A percentile compares a stretch with the other conserved stretches of the same genome.
Evolutionary conservation across 2,329 filamentous ascomycete genomes (phyloP).

Genomic region (Colletotrichum orbiculare): DNA sequence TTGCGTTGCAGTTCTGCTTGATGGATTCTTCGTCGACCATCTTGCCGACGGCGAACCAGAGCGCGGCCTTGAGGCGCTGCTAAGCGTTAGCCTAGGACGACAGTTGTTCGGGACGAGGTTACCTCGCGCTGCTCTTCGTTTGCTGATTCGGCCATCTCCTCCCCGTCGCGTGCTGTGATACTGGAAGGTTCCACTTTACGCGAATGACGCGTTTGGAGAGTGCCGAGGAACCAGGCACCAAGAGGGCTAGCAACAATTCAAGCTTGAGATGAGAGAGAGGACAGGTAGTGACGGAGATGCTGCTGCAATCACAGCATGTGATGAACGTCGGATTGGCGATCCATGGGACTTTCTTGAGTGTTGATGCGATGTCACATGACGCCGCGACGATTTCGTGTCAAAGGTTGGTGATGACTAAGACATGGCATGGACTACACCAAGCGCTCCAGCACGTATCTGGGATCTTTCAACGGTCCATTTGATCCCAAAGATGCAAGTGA

Average conservation of each 20-base stretch:
- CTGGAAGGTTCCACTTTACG: slow-evolving; percentile 34
- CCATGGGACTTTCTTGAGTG: too few species aligned
- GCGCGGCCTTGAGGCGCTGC: slow-evolving; percentile 83
- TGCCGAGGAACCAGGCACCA: too few species aligned
- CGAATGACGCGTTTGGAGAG: slow-evolving; percentile 30
- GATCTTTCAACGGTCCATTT: too few species aligned
- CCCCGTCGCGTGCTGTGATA: background rate
- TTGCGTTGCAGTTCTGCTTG: slow-evolving; percentile 81
- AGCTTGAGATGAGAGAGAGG: background rate
- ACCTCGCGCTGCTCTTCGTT: slow-evolving; percentile 51
- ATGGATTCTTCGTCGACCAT: slow-evolving; percentile 89
- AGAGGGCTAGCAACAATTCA: background rate
- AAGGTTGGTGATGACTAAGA: too few species aligned
- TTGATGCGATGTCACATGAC: too few species aligned
- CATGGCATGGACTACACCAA: too few species aligned
- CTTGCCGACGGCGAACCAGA: slow-evolving; percentile 87
- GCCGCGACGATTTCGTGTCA: too few species aligned
- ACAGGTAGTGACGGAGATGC: background rate
- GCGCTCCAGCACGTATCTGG: too few species aligned
- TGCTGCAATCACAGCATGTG: too few species aligned
- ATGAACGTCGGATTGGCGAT: too few species aligned
- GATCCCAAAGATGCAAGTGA: too few species aligned
- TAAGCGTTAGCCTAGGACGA: background rate
- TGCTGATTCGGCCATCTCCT: slow-evolving; percentile 47
- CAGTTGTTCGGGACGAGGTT: background rate